These are phyloP conservation scores for Colletotrichum sp. DNA, from an alignment of 2,329 filamentous ascomycete species.

Conservation along the genomic window DNA sequence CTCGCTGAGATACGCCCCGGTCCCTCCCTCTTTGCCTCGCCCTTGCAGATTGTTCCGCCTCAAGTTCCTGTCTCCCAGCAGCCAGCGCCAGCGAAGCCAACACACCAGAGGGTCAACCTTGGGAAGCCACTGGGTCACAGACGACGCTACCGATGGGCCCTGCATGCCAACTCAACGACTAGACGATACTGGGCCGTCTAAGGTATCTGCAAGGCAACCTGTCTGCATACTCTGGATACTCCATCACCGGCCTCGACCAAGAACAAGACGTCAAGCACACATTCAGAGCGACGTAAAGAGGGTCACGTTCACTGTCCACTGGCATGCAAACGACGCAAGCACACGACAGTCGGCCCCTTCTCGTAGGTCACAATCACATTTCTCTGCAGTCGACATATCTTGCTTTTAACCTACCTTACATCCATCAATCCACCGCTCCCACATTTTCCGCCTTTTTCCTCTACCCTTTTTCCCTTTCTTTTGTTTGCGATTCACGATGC, in stretches of 20 bases:
- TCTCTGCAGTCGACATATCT: neutral
- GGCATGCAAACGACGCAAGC: constrained; percentile 19
- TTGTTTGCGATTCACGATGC: constrained; percentile 25
- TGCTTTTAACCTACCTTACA: neutral
- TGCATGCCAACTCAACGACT: neutral
- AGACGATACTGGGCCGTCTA: neutral
- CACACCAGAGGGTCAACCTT: neutral
- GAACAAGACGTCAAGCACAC: neutral
- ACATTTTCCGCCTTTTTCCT: neutral
- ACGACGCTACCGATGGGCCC: neutral
- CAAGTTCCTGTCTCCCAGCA: constrained; percentile 6
- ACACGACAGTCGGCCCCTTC: constrained; percentile 2
- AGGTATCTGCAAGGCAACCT: constrained; percentile 10
- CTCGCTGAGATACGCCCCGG: neutral
- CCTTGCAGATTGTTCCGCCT: constrained; percentile 1
- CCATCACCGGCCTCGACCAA: neutral
- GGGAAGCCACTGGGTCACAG: neutral
- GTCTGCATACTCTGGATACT: neutral
- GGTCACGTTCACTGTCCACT: constrained; percentile 10
- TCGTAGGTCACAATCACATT: constrained; percentile 2
- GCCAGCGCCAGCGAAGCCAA: constrained; percentile 1
- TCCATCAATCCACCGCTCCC: neutral
- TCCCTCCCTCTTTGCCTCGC: neutral
- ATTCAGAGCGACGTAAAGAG: neutral
- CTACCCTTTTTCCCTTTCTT: neutral